These are phyloP conservation scores for Monilinia polystroma DNA, from an alignment of 2,329 filamentous ascomycete species.

Conservation along the genomic window DNA sequence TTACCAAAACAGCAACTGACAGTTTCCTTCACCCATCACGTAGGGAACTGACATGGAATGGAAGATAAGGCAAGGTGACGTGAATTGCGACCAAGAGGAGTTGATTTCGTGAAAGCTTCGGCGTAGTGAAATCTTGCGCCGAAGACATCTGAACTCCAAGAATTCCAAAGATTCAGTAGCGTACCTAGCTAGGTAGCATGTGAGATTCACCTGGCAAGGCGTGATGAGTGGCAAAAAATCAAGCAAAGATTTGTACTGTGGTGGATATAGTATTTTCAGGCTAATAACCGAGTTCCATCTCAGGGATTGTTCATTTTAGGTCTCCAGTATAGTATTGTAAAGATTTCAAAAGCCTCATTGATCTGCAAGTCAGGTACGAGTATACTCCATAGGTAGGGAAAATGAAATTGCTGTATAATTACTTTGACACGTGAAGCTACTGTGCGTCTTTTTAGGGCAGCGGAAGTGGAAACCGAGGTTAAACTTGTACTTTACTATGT, in stretches of 20 bases:
- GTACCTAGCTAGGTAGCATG: not conserved
- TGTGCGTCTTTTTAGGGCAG: no score
- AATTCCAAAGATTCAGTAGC: not conserved
- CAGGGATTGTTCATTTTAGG: not conserved
- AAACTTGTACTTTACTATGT: no score
- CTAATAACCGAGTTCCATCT: constrained; percentile 1
- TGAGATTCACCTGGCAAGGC: constrained; percentile 2
- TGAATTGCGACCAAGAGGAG: not conserved
- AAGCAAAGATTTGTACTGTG: no score
- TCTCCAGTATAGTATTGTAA: no score
- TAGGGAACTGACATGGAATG: not conserved
- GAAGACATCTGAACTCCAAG: not conserved
- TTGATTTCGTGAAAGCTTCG: not conserved
- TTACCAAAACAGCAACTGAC: not conserved
- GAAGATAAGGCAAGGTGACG: not conserved
- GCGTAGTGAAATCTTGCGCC: not conserved
- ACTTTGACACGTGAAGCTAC: no score
- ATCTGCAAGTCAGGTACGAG: constrained; percentile 3
- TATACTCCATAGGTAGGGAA: no score
- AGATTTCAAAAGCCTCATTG: not conserved
- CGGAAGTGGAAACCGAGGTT: no score
- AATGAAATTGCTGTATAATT: no score
- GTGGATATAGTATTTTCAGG: not conserved
- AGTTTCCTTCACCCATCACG: not conserved
- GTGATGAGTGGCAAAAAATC: constrained; percentile 8